These are phyloP conservation scores for Phalaenopsis hybrid DNA, from an alignment of 116 monocot species.

Conservation along the genomic window DNA sequence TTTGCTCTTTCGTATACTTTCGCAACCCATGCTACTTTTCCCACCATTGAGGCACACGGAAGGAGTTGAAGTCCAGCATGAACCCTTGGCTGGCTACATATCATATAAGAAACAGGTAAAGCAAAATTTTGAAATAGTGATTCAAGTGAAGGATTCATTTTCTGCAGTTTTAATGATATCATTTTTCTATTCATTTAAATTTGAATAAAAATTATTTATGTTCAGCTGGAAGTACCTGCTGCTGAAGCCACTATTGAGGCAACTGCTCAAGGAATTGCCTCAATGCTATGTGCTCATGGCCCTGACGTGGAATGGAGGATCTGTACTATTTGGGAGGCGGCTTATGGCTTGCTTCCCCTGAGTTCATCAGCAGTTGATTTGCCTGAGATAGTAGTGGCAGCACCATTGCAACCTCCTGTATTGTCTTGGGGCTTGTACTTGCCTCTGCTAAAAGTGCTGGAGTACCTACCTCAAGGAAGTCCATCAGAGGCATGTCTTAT, in stretches of 20 bases:
- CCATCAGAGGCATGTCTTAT: slow-evolving; percentile 97
- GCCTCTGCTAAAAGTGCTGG: slow-evolving; percentile 84
- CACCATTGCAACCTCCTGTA: slow-evolving; percentile 88
- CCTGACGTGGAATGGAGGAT: slow-evolving; percentile 99
- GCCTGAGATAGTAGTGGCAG: slow-evolving; percentile 87
- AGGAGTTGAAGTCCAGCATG: slow-evolving; percentile 66
- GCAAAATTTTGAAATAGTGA: not conserved
- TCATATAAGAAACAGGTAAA: slow-evolving; percentile 72
- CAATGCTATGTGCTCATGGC: slow-evolving; percentile 91
- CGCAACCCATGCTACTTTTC: slow-evolving; percentile 87
- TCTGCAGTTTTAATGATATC: not conserved
- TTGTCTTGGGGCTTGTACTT: slow-evolving; percentile 88
- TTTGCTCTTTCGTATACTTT: slow-evolving; percentile 90
- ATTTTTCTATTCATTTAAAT: not conserved
- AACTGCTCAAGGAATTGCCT: slow-evolving; percentile 97
- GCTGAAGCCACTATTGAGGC: slow-evolving; percentile 85
- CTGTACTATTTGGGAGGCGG: slow-evolving; percentile 99
- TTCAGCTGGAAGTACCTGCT: slow-evolving; percentile 58
- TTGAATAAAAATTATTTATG: no score
- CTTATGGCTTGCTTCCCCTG: slow-evolving; percentile 90
- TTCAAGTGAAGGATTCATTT: not conserved
- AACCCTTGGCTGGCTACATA: slow-evolving; percentile 47
- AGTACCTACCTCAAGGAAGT: slow-evolving; percentile 92
- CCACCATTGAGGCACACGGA: slow-evolving; percentile 78
- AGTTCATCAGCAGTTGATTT: slow-evolving; percentile 93